A percentile compares a stretch with the other conserved stretches of the same genome.
phyloP scores from a whole-genome alignment of 768 basidiomycete species.

The Pulveroboletus frians region DNA sequence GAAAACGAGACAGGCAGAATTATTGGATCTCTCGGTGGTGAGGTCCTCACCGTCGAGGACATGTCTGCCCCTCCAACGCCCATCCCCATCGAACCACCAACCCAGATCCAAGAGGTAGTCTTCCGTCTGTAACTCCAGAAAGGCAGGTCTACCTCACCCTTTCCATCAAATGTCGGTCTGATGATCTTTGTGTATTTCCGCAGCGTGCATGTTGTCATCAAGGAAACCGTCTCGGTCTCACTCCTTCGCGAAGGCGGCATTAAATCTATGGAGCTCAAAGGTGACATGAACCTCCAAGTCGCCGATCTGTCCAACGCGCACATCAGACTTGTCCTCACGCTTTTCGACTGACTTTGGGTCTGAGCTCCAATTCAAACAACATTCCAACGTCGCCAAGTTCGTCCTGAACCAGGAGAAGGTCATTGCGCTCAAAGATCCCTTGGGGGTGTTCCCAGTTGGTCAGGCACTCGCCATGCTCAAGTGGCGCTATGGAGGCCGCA shows the following conservation, averaged over 20 bases:
- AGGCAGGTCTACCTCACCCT: conserved; percentile 52
- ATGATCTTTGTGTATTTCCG: background rate
- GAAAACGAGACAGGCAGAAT: conserved; percentile 83
- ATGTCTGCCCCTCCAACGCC: conserved; percentile 50
- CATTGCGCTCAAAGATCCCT: conserved; percentile 79
- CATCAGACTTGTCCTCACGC: conserved; percentile 60
- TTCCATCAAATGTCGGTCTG: background rate
- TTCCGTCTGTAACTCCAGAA: conserved; percentile 72
- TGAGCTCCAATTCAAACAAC: conserved; percentile 92
- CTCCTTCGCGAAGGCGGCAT: conserved; percentile 89
- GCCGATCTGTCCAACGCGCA: conserved; percentile 69
- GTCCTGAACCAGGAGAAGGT: conserved; percentile 58
- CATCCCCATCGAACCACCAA: conserved; percentile 41
- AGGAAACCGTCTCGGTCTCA: conserved; percentile 75
- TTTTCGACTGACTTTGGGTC: conserved; percentile 55
- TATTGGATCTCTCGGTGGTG: conserved; percentile 83
- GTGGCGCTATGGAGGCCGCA: conserved; percentile 88
- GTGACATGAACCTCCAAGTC: conserved; percentile 90
- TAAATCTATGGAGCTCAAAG: conserved; percentile 85
- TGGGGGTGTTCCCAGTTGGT: conserved; percentile 80
- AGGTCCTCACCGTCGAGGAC: conserved; percentile 52
- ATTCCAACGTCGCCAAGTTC: conserved; percentile 91
- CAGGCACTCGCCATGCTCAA: conserved; percentile 84
- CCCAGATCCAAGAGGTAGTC: conserved; percentile 45
- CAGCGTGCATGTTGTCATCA: conserved; percentile 83